Evolutionary conservation across 2,329 filamentous ascomycete species (phyloP).

Genomic region (Amauroascus niger): DNA sequence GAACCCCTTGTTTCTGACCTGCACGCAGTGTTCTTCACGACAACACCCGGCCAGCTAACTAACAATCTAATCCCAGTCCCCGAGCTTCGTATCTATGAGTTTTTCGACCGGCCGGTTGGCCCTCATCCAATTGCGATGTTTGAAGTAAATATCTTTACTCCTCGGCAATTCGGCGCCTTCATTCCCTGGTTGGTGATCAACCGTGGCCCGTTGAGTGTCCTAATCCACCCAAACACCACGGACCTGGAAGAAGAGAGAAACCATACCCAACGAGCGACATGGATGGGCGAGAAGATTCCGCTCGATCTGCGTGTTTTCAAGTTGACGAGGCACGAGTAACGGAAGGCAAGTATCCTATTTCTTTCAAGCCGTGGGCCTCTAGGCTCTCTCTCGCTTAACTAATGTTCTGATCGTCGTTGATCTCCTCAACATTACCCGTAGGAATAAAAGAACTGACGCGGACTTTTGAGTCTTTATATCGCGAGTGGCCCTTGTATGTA

Average conservation of each 20-base stretch:
- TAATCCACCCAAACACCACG: conserved; percentile 72
- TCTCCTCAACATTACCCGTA: neutral
- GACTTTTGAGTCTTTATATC: neutral
- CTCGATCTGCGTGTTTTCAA: conserved; percentile 36
- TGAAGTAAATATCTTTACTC: conserved; percentile 79
- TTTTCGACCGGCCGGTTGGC: conserved; percentile 69
- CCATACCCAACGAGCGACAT: conserved; percentile 38
- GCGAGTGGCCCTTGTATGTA: neutral
- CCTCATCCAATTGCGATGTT: conserved; percentile 73
- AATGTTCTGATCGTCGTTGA: neutral
- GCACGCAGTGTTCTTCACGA: neutral
- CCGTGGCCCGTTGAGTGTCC: conserved; percentile 64
- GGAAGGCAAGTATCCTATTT: conserved; percentile 18
- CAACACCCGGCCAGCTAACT: neutral
- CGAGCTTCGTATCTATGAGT: conserved; percentile 68
- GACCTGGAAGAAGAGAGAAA: conserved; percentile 45
- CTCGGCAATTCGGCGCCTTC: conserved; percentile 81
- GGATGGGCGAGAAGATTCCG: conserved; percentile 39
- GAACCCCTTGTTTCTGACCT: neutral
- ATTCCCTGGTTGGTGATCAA: conserved; percentile 75
- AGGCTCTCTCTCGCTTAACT: neutral
- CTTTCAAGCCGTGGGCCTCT: neutral
- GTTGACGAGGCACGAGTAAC: conserved; percentile 8
- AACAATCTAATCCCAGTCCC: conserved; percentile 50
- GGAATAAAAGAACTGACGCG: neutral